Percentiles rank a stretch among this genome's conserved stretches.
Conservation (phyloP, 2,329 filamentous ascomycete species). For the Fusarium palustre region DNA sequence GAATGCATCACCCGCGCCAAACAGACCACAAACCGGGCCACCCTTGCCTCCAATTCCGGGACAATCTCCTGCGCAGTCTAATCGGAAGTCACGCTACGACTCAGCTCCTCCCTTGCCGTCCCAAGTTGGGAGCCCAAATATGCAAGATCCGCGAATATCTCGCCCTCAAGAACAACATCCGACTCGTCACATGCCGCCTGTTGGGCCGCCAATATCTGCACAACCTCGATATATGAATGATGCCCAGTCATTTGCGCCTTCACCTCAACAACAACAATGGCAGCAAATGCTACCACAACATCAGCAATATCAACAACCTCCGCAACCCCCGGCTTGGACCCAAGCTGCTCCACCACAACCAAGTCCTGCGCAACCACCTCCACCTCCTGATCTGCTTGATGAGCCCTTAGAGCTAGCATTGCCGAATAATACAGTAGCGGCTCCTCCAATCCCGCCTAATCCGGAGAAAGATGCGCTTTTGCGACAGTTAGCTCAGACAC, state of each 20-base stretch:
- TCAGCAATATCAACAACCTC: constrained; percentile 38
- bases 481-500: constrained; percentile 76
- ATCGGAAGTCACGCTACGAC: constrained; percentile 58
- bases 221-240: constrained; percentile 39
- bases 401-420: constrained; percentile 66
- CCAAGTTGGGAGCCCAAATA: constrained; percentile 39
- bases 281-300: constrained; percentile 36
- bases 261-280: constrained; percentile 44
- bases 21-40: constrained; percentile 46
- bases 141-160: constrained; percentile 27
- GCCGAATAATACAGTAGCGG: constrained; percentile 65
- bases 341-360: constrained; percentile 41
- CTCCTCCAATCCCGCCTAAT: constrained; percentile 92
- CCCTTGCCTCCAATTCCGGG: constrained; percentile 45
- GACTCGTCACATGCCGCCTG: constrained; percentile 30
- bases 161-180: constrained; percentile 36
- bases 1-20: constrained; percentile 48
- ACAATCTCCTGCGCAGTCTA: constrained; percentile 28
- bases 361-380: constrained; percentile 47
- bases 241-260: constrained; percentile 28
- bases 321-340: constrained; percentile 45
- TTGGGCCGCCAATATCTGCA: constrained; percentile 21
- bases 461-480: constrained; percentile 93
- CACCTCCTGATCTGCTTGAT: constrained; percentile 66
- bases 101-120: constrained; percentile 60